phyloP scores from a whole-genome alignment of 2,329 filamentous ascomycete genomes.

The Lachnellula willkommii region DNA sequence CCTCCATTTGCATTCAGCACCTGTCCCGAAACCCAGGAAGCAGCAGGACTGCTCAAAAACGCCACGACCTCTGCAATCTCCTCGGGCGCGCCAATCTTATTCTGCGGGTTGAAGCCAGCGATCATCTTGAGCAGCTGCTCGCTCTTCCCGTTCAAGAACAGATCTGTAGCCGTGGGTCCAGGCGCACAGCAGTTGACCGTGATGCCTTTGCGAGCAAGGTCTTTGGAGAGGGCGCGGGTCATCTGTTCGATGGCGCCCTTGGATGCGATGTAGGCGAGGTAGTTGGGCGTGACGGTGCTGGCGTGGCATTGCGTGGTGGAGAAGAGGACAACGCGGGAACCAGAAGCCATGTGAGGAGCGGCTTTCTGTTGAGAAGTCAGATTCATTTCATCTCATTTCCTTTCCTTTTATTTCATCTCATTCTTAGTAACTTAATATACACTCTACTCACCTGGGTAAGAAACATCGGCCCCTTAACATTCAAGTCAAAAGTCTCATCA shows the following conservation, averaged over 20 bases:
- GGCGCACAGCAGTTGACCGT: conserved; percentile 47
- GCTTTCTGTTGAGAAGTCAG: conserved; percentile 38
- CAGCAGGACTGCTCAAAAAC: conserved; percentile 31
- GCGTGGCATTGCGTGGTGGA: conserved; percentile 39
- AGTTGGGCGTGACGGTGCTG: conserved; percentile 37
- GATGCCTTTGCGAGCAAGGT: conserved; percentile 43
- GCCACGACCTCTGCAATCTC: conserved; percentile 43
- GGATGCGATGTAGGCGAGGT: conserved; percentile 43
- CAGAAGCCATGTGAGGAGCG: conserved; percentile 44
- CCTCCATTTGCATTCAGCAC: conserved; percentile 27
- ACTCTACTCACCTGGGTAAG: conserved; percentile 37
- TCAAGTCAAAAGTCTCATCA: conserved; percentile 44
- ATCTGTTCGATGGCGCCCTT: conserved; percentile 53
- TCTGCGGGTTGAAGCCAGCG: conserved; percentile 37
- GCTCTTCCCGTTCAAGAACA: conserved; percentile 41
- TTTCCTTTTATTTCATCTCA: too few relatives aligned
- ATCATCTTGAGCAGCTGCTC: conserved; percentile 40
- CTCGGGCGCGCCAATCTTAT: conserved; percentile 41
- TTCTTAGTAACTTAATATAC: too few relatives aligned
- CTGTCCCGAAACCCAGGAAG: conserved; percentile 26
- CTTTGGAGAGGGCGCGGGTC: conserved; percentile 45
- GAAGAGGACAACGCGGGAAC: conserved; percentile 47
- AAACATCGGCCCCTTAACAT: conserved; percentile 55
- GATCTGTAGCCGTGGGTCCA: conserved; percentile 46
- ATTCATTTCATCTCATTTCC: background rate